phyloP scores from a whole-genome alignment of 2,329 filamentous ascomycete genomes.

The Cytospora piceicola region DNA sequence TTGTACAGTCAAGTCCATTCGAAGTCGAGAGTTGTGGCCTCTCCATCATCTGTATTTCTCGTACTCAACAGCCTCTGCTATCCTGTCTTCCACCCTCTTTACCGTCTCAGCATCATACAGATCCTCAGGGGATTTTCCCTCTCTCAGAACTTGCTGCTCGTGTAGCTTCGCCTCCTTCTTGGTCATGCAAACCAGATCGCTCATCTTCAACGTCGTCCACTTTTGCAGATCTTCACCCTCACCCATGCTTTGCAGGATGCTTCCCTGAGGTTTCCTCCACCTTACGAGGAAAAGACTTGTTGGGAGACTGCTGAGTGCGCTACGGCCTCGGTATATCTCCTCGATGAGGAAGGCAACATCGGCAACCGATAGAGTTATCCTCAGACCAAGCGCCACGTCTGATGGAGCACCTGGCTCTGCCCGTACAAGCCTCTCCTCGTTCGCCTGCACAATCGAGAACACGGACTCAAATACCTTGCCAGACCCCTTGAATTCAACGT shows the following conservation, averaged over 20 bases:
- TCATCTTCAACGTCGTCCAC: conserved; percentile 67
- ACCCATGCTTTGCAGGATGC: conserved; percentile 64
- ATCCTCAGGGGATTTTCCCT: conserved; percentile 67
- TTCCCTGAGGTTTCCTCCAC: conserved; percentile 70
- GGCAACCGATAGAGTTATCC: conserved; percentile 74
- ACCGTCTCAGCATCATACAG: conserved; percentile 74
- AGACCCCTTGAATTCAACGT: conserved; percentile 76
- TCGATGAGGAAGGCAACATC: conserved; percentile 90
- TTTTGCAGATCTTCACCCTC: conserved; percentile 75
- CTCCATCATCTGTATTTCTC: conserved; percentile 53
- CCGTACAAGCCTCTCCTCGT: conserved; percentile 75
- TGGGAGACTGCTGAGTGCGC: conserved; percentile 78
- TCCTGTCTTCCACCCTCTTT: conserved; percentile 66
- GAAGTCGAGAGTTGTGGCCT: too few relatives aligned
- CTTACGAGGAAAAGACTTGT: conserved; percentile 79
- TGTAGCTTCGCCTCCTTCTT: conserved; percentile 85
- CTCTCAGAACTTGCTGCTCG: conserved; percentile 77
- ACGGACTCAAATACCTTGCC: conserved; percentile 94
- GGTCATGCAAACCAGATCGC: conserved; percentile 86
- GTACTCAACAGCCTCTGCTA: conserved; percentile 67
- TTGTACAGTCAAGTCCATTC: neutral
- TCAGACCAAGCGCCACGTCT: conserved; percentile 69
- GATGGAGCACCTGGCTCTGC: conserved; percentile 49
- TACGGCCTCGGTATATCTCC: conserved; percentile 84
- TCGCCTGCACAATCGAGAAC: conserved; percentile 72